A percentile compares a stretch with the other conserved stretches of the same genome.
phyloP scores from a whole-genome alignment of 108 stramenopile species.

The Bacterosira constricta region DNA sequence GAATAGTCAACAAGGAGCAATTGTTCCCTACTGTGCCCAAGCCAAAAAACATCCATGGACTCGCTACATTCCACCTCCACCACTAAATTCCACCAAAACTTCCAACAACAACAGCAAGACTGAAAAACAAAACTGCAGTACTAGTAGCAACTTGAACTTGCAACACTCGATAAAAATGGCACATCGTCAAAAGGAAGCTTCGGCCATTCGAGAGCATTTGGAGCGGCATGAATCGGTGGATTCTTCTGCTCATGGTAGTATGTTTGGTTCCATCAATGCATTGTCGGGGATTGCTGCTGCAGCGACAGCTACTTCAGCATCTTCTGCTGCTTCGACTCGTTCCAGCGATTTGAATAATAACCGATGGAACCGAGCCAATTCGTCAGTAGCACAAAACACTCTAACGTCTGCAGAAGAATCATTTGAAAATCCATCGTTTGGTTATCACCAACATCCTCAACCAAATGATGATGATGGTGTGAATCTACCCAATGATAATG shows the following conservation, averaged over 20 bases:
- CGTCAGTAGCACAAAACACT: neutral
- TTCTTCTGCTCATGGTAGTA: slow-evolving; percentile 4
- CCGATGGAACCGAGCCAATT: slow-evolving; percentile 5
- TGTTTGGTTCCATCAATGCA: slow-evolving; percentile 7
- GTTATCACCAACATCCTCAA: neutral
- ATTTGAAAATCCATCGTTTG: slow-evolving; percentile 9
- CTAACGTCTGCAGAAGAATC: neutral
- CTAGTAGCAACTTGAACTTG: too few relatives aligned
- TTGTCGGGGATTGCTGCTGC: neutral
- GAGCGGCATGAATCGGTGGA: slow-evolving; percentile 59
- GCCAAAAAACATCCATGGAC: slow-evolving; percentile 16
- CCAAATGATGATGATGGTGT: neutral
- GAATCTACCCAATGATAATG: neutral
- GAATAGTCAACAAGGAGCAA: slow-evolving; percentile 2
- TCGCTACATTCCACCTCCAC: neutral
- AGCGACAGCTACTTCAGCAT: slow-evolving; percentile 14
- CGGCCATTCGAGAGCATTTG: slow-evolving; percentile 59
- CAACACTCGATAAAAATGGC: neutral
- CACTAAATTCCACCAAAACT: neutral
- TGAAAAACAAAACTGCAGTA: too few relatives aligned
- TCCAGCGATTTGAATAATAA: too few relatives aligned
- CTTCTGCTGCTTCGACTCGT: too few relatives aligned
- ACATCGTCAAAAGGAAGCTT: slow-evolving; percentile 54
- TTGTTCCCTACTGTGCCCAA: slow-evolving; percentile 27
- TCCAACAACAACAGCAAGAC: neutral